Conservation (phyloP, 257 asterid species). For the Salvia rosmarinus region DNA sequence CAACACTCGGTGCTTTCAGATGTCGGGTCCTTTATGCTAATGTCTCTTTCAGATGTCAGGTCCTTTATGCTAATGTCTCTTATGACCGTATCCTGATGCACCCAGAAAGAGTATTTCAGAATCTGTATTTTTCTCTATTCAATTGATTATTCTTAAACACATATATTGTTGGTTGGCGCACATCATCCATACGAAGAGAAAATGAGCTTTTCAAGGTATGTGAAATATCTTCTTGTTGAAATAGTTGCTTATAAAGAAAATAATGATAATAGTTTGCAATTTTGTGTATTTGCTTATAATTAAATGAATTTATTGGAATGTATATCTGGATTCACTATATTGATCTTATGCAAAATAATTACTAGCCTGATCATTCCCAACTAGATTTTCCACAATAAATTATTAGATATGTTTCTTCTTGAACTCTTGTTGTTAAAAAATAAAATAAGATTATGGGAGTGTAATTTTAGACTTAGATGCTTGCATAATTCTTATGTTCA, state of each 20-base stretch:
- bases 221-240: background rate
- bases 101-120: background rate
- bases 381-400: background rate
- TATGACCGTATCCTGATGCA: conserved; percentile 63
- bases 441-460: background rate
- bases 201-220: conserved; percentile 50
- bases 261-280: background rate
- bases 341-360: background rate
- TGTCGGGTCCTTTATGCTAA: no score
- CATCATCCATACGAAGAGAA: conserved; percentile 59
- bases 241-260: background rate
- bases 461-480: background rate
- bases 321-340: background rate
- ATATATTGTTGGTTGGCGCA: conserved; percentile 70
- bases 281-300: background rate
- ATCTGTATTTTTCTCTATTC: conserved; percentile 16
- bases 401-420: background rate
- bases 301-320: background rate
- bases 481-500: background rate
- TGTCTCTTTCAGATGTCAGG: no score
- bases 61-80: conserved; percentile 93
- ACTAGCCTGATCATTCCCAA: background rate
- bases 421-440: no score
- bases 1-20: conserved; percentile 86
- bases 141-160: conserved; percentile 35